A percentile compares a stretch with the other conserved stretches of the same genome.
These are phyloP conservation scores for Vaccinium vitisidaea DNA, from an alignment of 148 eudicot genomes.

Conservation along the genomic window DNA sequence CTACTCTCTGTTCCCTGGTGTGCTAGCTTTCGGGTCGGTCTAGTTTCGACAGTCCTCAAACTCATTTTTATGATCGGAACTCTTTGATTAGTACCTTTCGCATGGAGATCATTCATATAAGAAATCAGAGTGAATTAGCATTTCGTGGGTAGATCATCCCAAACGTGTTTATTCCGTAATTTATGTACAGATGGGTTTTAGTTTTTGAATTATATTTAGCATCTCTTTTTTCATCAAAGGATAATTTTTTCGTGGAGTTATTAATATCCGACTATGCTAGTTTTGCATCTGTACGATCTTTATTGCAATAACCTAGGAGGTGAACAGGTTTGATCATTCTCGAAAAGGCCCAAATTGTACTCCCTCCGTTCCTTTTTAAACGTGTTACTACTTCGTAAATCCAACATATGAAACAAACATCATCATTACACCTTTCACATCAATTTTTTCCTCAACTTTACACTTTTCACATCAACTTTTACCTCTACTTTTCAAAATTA, in stretches of 20 bases:
- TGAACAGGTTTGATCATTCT: neutral
- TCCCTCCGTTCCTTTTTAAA: no score
- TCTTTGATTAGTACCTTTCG: no score
- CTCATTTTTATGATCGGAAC: neutral
- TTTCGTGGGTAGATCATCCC: neutral
- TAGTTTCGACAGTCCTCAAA: neutral
- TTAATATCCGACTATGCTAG: neutral
- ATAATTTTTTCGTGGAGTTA: neutral
- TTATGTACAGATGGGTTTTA: neutral
- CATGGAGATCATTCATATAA: no score
- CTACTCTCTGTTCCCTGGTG: no score
- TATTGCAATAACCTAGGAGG: neutral
- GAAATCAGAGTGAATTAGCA: no score
- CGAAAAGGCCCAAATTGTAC: neutral
- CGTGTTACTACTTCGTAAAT: no score
- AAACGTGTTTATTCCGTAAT: neutral
- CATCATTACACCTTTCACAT: no score
- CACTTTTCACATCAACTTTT: no score
- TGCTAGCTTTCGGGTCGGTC: neutral
- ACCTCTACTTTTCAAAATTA: no score
- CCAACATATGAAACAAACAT: no score
- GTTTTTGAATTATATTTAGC: neutral
- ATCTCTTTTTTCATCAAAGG: neutral
- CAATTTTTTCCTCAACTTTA: no score
- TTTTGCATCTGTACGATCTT: neutral